Percentiles rank a stretch among this genome's conserved stretches.
Evolutionary conservation across 345 rosid genomes (phyloP).

Genomic region (Salix caprea): DNA sequence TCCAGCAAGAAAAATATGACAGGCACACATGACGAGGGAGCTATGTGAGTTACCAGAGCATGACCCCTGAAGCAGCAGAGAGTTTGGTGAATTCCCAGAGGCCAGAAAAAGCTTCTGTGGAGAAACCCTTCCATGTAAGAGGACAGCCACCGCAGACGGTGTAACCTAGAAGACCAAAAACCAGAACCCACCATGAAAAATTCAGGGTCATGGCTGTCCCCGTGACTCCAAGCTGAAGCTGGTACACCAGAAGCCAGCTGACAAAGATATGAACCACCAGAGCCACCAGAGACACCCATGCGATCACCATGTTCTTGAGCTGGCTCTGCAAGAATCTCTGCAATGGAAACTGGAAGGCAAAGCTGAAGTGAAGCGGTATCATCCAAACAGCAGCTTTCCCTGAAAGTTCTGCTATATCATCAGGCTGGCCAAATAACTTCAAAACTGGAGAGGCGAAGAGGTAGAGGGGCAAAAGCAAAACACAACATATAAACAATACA

Average conservation of each 20-base stretch:
- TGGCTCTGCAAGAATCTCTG: slow-evolving; percentile 74
- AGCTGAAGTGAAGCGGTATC: slow-evolving; percentile 71
- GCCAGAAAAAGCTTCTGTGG: slow-evolving; percentile 61
- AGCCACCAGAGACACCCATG: slow-evolving; percentile 45
- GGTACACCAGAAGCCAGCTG: slow-evolving; percentile 57
- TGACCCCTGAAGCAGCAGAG: slow-evolving; percentile 70
- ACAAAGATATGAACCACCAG: slow-evolving; percentile 50
- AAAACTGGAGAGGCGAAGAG: slow-evolving; percentile 48
- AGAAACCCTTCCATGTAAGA: slow-evolving; percentile 71
- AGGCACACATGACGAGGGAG: no score
- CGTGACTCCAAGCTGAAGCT: slow-evolving; percentile 43
- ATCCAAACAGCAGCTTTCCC: slow-evolving; percentile 44
- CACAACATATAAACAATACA: slow-evolving; percentile 42
- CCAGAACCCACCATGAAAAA: slow-evolving; percentile 66
- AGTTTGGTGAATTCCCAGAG: slow-evolving; percentile 68
- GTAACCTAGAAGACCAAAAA: slow-evolving; percentile 36
- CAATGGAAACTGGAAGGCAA: slow-evolving; percentile 63
- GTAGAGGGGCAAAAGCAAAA: slow-evolving; percentile 53
- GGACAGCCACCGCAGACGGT: slow-evolving; percentile 56
- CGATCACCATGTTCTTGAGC: slow-evolving; percentile 49
- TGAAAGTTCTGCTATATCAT: slow-evolving; percentile 49
- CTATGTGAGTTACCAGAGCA: slow-evolving; percentile 56
- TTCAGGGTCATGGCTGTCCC: slow-evolving; percentile 51
- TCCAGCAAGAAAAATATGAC: not conserved
- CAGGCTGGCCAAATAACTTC: slow-evolving; percentile 41